phyloP scores from a whole-genome alignment of 768 basidiomycete genomes.

The Gymnopilus dilepis region DNA sequence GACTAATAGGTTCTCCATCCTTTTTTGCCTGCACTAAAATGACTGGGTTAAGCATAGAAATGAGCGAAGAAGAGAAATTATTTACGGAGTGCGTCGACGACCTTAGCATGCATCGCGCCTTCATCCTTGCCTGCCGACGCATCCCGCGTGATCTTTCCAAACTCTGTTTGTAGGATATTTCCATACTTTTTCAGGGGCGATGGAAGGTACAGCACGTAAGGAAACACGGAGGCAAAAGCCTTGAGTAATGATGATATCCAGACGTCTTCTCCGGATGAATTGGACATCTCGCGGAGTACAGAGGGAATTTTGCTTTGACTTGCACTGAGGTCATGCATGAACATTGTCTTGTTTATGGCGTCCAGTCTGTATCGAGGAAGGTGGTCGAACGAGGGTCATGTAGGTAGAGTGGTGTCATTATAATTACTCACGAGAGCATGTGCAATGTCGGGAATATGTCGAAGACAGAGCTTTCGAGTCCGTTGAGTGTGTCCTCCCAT shows the following conservation, averaged over 20 bases:
- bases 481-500: slow-evolving; percentile 6
- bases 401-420: background rate
- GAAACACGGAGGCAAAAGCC: slow-evolving; percentile 6
- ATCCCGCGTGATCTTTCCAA: slow-evolving; percentile 7
- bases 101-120: slow-evolving; percentile 7
- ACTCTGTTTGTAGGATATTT: slow-evolving; percentile 6
- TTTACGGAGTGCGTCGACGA: slow-evolving; percentile 3
- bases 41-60: no score
- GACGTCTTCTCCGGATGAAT: slow-evolving; percentile 3
- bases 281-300: slow-evolving; percentile 4
- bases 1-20: background rate
- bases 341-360: slow-evolving; percentile 12
- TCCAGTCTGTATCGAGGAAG: background rate
- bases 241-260: slow-evolving; percentile 2
- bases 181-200: slow-evolving; percentile 6
- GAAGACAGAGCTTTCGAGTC: background rate
- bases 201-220: slow-evolving; percentile 2
- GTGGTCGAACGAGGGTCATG: background rate
- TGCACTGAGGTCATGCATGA: slow-evolving; percentile 9
- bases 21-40: background rate
- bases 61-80: background rate
- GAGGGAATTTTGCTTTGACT: slow-evolving; percentile 6
- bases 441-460: slow-evolving; percentile 4
- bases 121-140: slow-evolving; percentile 2
- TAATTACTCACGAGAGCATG: slow-evolving; percentile 6